phyloP scores from a whole-genome alignment of 2,329 filamentous ascomycete genomes.

The Penicillium digitatum region DNA sequence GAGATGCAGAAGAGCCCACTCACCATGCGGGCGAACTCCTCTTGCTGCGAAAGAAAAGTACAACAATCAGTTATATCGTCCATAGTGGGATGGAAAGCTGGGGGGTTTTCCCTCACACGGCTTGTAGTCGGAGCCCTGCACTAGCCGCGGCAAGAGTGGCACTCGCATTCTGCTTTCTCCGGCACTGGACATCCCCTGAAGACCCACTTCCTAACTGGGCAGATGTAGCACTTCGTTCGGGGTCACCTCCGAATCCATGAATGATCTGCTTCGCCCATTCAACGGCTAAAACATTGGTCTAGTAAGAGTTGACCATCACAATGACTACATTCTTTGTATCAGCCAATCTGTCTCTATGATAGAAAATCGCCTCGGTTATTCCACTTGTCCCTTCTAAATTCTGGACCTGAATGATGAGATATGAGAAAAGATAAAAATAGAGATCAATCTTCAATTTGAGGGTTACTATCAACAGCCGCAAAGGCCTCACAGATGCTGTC shows the following conservation, averaged over 20 bases:
- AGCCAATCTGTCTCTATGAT: conserved; percentile 35
- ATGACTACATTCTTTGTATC: conserved; percentile 39
- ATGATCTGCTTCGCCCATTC: conserved; percentile 53
- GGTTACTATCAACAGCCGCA: conserved; percentile 18
- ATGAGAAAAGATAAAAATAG: not conserved
- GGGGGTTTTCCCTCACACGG: conserved; percentile 26
- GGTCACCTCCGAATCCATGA: conserved; percentile 50
- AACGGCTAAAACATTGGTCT: conserved; percentile 51
- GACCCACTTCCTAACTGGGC: conserved; percentile 37
- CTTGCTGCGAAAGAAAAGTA: conserved; percentile 1
- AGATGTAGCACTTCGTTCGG: conserved; percentile 44
- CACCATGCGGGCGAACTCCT: not conserved
- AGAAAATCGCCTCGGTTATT: conserved; percentile 36
- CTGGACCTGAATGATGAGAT: not conserved
- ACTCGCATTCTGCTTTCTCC: conserved; percentile 32
- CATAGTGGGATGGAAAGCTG: conserved; percentile 42
- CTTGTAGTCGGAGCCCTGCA: conserved; percentile 25
- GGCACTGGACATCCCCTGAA: conserved; percentile 28
- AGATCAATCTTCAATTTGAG: conserved; percentile 34
- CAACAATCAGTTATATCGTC: conserved; percentile 46
- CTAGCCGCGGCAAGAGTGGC: conserved; percentile 39
- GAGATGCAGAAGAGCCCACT: not conserved
- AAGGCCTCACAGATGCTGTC: conserved; percentile 22
- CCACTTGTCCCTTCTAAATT: conserved; percentile 35
- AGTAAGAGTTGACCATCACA: conserved; percentile 45